phyloP scores from a whole-genome alignment of 345 rosid genomes.

The Isatis tinctoria region DNA sequence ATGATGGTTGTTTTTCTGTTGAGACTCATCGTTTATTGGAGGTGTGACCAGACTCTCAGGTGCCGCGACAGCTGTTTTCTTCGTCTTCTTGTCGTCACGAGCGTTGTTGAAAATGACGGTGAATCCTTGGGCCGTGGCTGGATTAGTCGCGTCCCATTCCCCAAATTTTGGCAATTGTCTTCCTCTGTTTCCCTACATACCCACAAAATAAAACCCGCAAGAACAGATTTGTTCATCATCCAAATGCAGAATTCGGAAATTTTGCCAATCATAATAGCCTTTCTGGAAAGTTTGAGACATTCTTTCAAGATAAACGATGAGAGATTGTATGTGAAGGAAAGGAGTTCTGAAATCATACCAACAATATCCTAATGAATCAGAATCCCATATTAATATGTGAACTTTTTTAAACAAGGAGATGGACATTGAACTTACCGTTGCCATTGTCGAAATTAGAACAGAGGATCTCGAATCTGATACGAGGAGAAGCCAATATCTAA shows the following conservation, averaged over 20 bases:
- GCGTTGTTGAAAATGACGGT: constrained; percentile 93
- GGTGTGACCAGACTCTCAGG: constrained; percentile 28
- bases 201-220: background rate
- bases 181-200: constrained; percentile 57
- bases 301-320: background rate
- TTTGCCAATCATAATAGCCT: background rate
- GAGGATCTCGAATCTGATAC: constrained; percentile 2
- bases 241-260: background rate
- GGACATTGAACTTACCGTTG: constrained; percentile 15
- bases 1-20: background rate
- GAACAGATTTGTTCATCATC: background rate
- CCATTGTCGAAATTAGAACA: constrained; percentile 20
- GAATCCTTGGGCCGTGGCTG: constrained; percentile 92
- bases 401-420: background rate
- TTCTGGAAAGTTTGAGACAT: background rate
- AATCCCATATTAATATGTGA: background rate
- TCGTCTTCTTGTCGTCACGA: constrained; percentile 87
- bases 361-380: background rate
- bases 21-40: constrained; percentile 9
- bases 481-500: background rate
- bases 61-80: constrained; percentile 41
- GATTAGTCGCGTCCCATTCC: constrained; percentile 96
- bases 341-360: background rate
- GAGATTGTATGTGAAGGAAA: background rate
- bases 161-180: constrained; percentile 93